Percentiles rank a stretch among this genome's conserved stretches.
Evolutionary conservation across 148 eudicot genomes (phyloP).

Genomic region (Persicaria tinctoria): DNA sequence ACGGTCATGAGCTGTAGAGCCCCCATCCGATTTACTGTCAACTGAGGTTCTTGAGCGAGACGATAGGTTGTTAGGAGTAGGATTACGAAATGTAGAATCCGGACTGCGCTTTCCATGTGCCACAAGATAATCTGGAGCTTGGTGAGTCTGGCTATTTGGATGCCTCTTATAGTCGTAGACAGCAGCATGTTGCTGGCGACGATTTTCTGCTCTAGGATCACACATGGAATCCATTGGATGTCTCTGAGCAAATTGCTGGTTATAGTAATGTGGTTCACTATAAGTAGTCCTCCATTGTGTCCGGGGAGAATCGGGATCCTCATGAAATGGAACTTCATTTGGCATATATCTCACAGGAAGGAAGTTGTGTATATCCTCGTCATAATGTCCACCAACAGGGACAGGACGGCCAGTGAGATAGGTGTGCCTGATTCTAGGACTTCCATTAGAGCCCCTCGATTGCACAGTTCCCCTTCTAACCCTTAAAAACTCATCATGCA

Average conservation of each 20-base stretch:
- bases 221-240: slow-evolving; percentile 27
- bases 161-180: not conserved
- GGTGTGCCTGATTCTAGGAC: slow-evolving; percentile 16
- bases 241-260: slow-evolving; percentile 23
- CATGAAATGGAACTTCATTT: slow-evolving; percentile 1
- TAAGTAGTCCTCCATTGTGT: slow-evolving; percentile 19
- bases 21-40: slow-evolving; percentile 19
- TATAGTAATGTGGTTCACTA: slow-evolving; percentile 22
- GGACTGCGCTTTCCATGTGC: slow-evolving; percentile 20
- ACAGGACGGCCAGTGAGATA: slow-evolving; percentile 16
- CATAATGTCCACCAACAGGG: not conserved
- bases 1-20: slow-evolving; percentile 25
- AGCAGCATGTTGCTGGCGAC: slow-evolving; percentile 20
- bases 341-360: not conserved
- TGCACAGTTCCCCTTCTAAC: slow-evolving; percentile 23
- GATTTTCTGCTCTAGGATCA: slow-evolving; percentile 20
- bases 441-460: slow-evolving; percentile 19
- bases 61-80: slow-evolving; percentile 15
- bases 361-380: not conserved
- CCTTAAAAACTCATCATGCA: slow-evolving; percentile 28
- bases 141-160: slow-evolving; percentile 15
- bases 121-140: slow-evolving; percentile 37
- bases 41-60: slow-evolving; percentile 18
- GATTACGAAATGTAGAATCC: slow-evolving; percentile 24
- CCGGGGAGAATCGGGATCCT: slow-evolving; percentile 29